phyloP scores from a whole-genome alignment of 2,329 filamentous ascomycete genomes.

The Chrysosporium keratinophilum region DNA sequence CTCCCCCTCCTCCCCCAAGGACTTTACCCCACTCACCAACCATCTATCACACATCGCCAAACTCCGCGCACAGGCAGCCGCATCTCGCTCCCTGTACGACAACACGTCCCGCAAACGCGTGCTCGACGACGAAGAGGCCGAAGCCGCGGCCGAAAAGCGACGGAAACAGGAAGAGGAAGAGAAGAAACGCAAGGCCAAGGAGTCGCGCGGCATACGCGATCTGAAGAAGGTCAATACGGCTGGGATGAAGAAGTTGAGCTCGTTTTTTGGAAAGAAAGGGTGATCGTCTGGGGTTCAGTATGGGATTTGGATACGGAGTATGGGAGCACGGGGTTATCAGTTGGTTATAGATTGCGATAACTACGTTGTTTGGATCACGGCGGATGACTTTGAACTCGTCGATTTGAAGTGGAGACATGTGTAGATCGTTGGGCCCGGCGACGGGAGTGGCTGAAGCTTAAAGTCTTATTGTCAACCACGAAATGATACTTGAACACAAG shows the following conservation, averaged over 20 bases:
- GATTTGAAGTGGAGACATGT: no score
- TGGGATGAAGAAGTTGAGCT: conserved; percentile 95
- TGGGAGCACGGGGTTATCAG: no score
- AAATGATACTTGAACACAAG: no score
- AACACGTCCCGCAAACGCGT: conserved; percentile 35
- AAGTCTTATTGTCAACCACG: background rate
- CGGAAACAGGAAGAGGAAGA: conserved; percentile 81
- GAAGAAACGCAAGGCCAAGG: conserved; percentile 63
- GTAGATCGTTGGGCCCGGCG: no score
- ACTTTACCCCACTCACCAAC: conserved; percentile 61
- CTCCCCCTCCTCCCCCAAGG: conserved; percentile 35
- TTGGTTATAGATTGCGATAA: no score
- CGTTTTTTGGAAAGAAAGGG: conserved; percentile 66
- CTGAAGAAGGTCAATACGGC: conserved; percentile 80
- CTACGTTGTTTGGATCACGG: background rate
- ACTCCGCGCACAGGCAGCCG: conserved; percentile 60
- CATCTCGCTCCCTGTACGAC: conserved; percentile 49
- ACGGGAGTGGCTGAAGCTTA: background rate
- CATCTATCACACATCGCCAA: conserved; percentile 58
- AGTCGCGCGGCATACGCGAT: conserved; percentile 66
- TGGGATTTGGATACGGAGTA: no score
- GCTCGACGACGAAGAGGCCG: conserved; percentile 33
- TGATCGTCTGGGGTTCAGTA: background rate
- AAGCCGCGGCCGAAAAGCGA: conserved; percentile 62
- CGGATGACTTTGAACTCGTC: background rate